Evolutionary conservation across 352 stramenopile species (phyloP).

Genomic region (Phytopythium aichiense): DNA sequence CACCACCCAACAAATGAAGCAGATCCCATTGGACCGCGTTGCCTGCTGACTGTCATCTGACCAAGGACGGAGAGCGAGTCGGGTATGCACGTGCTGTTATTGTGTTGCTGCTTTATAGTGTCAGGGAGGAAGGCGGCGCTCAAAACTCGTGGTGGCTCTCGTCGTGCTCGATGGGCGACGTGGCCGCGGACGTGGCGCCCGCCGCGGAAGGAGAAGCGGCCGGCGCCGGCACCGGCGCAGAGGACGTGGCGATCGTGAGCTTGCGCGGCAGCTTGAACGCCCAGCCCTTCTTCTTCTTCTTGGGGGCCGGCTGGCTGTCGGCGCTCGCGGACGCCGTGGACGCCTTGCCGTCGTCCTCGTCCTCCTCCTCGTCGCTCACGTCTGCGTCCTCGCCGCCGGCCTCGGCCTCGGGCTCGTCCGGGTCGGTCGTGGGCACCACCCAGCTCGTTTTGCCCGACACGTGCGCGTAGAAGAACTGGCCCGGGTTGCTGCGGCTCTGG

Average conservation of each 20-base stretch:
- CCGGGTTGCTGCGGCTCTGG: constrained; percentile 58
- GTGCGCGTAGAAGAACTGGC: constrained; percentile 68
- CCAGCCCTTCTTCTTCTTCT: constrained; percentile 36
- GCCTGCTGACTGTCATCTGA: no score
- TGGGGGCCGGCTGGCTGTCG: constrained; percentile 15
- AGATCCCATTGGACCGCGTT: no score
- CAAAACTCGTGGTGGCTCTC: constrained; percentile 58
- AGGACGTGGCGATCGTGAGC: constrained; percentile 24
- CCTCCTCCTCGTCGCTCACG: constrained; percentile 15
- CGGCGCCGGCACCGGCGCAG: constrained; percentile 7
- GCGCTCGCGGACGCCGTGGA: constrained; percentile 23
- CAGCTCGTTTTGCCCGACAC: constrained; percentile 58
- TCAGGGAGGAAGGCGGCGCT: not conserved
- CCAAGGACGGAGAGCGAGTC: not conserved
- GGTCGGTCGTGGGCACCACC: constrained; percentile 44
- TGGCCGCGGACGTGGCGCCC: constrained; percentile 18
- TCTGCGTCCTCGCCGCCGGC: constrained; percentile 15
- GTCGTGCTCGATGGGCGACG: constrained; percentile 39
- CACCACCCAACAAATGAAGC: no score
- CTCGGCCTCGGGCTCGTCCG: constrained; percentile 13
- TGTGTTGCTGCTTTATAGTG: constrained; percentile 5
- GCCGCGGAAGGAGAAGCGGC: constrained; percentile 4
- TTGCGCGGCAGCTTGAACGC: constrained; percentile 36
- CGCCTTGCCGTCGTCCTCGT: constrained; percentile 24
- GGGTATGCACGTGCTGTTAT: constrained; percentile 6